Percentiles rank a stretch among this genome's conserved stretches.
Evolutionary conservation across 176 grass and related monocot species (phyloP).

Genomic region (Oryza glaberrima): DNA sequence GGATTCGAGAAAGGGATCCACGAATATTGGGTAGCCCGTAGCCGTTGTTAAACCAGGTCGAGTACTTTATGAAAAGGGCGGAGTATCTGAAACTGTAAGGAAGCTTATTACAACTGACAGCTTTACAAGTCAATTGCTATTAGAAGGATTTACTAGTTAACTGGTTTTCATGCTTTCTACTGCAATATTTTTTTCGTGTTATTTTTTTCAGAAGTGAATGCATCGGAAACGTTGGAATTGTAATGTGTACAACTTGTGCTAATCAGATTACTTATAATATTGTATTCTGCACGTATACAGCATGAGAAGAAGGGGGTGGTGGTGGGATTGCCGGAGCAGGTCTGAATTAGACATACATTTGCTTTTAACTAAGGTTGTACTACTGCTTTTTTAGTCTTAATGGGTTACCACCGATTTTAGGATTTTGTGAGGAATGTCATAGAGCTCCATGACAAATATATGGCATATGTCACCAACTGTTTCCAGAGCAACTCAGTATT

Average conservation of each 20-base stretch:
- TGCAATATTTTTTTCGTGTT: neutral
- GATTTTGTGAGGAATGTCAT: constrained; percentile 72
- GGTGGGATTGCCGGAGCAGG: constrained; percentile 59
- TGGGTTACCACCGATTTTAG: constrained; percentile 36
- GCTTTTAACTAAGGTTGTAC: neutral
- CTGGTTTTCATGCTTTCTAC: neutral
- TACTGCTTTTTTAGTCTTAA: constrained; percentile 2
- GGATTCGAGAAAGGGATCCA: too few species aligned
- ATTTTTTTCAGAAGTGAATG: neutral
- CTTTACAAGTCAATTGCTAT: neutral
- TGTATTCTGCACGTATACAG: constrained; percentile 37
- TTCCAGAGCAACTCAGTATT: constrained; percentile 66
- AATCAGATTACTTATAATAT: neutral
- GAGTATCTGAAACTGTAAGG: too few species aligned
- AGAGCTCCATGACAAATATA: constrained; percentile 74
- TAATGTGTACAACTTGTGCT: neutral
- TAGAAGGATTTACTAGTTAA: neutral
- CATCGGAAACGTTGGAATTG: too few species aligned
- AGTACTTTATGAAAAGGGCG: too few species aligned
- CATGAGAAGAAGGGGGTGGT: constrained; percentile 57
- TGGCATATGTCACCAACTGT: constrained; percentile 57
- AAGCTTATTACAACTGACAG: neutral
- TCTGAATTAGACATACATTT: constrained; percentile 32
- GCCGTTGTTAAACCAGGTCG: too few species aligned
- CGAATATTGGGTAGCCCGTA: too few species aligned